Evolutionary conservation across 2,329 filamentous ascomycete genomes (phyloP).

Genomic region (Penicillium sp.): DNA sequence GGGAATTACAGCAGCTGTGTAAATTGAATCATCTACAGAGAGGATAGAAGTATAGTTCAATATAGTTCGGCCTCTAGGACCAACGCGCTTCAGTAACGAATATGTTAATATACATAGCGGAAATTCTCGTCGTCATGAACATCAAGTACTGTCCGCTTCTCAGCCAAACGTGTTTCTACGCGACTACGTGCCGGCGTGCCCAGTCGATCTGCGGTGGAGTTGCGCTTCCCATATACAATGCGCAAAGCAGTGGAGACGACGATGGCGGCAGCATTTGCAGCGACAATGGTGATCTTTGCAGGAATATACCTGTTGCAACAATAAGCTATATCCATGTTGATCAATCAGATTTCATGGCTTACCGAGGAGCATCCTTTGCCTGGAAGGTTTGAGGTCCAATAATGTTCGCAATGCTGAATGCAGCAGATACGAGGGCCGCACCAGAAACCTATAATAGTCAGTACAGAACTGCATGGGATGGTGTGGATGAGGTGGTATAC

Average conservation of each 20-base stretch:
- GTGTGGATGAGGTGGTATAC: background rate
- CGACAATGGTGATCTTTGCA: conserved; percentile 35
- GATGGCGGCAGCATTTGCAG: conserved; percentile 26
- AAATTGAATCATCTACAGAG: no score
- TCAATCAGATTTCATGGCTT: no score
- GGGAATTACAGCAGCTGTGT: no score
- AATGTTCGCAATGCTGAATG: conserved; percentile 33
- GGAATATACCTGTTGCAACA: conserved; percentile 18
- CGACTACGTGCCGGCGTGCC: conserved; percentile 18
- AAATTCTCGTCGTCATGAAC: conserved; percentile 23
- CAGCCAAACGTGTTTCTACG: conserved; percentile 16
- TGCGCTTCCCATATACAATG: conserved; percentile 22
- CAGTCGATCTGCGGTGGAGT: conserved; percentile 17
- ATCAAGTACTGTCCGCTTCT: conserved; percentile 9
- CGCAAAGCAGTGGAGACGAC: conserved; percentile 21
- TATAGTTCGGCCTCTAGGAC: no score
- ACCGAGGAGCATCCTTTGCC: conserved; percentile 36
- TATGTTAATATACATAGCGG: conserved; percentile 24
- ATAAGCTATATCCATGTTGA: no score
- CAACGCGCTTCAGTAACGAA: no score
- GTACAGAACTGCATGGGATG: background rate
- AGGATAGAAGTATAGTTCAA: no score
- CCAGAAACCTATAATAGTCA: conserved; percentile 35
- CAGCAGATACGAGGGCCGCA: conserved; percentile 38
- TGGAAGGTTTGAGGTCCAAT: conserved; percentile 40